phyloP scores from a whole-genome alignment of 495 filamentous ascomycete species.

The Aspergillus biplanus region DNA sequence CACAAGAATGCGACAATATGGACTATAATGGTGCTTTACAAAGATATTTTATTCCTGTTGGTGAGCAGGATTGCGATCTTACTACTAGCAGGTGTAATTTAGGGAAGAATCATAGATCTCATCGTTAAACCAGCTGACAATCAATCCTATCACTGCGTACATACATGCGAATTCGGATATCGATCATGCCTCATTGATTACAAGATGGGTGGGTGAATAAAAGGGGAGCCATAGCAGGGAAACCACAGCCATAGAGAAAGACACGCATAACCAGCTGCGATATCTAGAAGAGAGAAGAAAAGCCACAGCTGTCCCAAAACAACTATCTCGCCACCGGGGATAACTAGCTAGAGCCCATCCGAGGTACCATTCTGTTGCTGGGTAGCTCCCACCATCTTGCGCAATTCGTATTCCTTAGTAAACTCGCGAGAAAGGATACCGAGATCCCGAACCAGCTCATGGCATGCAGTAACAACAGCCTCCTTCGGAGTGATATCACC shows the following conservation, averaged over 20 bases:
- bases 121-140: neutral
- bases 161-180: constrained; percentile 13
- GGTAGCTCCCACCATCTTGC: constrained; percentile 78
- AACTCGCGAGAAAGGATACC: constrained; percentile 81
- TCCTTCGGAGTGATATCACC: constrained; percentile 83
- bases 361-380: constrained; percentile 41
- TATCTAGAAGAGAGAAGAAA: constrained; percentile 10
- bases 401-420: constrained; percentile 91
- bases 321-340: neutral
- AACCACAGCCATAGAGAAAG: constrained; percentile 1
- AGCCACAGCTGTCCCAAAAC: neutral
- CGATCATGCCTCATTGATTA: constrained; percentile 14
- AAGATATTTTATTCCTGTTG: too few species aligned
- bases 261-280: constrained; percentile 30
- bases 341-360: constrained; percentile 26
- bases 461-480: constrained; percentile 77
- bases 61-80: too few species aligned
- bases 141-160: constrained; percentile 15
- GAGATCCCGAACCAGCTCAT: constrained; percentile 76
- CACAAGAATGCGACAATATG: too few species aligned
- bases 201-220: constrained; percentile 2
- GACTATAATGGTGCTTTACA: too few species aligned
- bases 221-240: constrained; percentile 1
- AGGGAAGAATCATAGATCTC: neutral
- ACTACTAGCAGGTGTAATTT: neutral